Base-by-base conservation (phyloP, 257 asterid species). In the Fraxinus excelsior region DNA sequence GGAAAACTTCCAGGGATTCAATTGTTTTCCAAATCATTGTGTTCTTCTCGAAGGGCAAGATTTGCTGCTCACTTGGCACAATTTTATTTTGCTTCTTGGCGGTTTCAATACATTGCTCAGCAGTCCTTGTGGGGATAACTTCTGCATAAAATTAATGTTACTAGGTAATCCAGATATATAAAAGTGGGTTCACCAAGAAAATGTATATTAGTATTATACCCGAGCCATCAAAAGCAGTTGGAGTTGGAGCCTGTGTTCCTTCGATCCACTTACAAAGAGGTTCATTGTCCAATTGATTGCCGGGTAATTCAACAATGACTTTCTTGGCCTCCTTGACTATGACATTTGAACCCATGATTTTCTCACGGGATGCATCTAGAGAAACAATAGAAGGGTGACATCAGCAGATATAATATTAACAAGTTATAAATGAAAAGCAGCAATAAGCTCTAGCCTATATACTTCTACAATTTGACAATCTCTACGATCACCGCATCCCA, bases 1-100 rank as follows among this genome's bases (percentile, higher is more conserved):
- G 80, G 83, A 94, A 94, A 69, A 82, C 89, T 51, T 88, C 97
- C 96, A 91, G 85, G 34, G 93, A 80, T 74, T 94, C 96, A 13
- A 94, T 75, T 1, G 90, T 81, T 78, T 84, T 76, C 97, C 98
- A 94, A 49, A 94, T 92, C 25, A 75, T 7, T 1, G 80, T 81
- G 79, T 76, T 88, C 82, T 88, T 92, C 73, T 78, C 84, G 73
- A 91, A 94, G 14, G 98, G 97, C 84, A 92, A 83, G 80, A 62
- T 75, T 74, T 76, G 87, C 49, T 53, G 70, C 62, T 75, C 90
- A 49, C 67, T 73, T 71, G 73, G 82, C 80, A 21, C 67, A 66
- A 7, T 44, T 32, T 80, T 80, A 14, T 64, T 51, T 46, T 60
- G 84, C 35, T 44, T 85, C 53, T 84, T 75, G 3, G 77, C 53